Conservation (phyloP, 495 filamentous ascomycete species). For the Neurospora sublineolata region DNA sequence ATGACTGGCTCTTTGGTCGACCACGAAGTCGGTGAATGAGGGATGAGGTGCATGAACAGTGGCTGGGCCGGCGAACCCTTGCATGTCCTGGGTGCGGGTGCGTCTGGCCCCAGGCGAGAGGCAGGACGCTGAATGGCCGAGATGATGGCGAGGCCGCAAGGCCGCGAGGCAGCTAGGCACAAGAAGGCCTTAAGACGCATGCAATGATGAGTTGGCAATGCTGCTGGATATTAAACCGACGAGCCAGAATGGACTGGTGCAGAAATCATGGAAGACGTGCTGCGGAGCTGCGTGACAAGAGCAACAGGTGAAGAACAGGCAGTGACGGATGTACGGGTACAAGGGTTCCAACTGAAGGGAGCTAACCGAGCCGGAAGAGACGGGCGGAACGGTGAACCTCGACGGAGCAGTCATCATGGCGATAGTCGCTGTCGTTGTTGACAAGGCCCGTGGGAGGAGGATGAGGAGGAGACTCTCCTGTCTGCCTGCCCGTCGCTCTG, state of each 20-base stretch:
- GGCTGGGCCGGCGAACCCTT: slow-evolving; percentile 34
- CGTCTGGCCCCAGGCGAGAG: slow-evolving; percentile 29
- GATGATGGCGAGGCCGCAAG: slow-evolving; percentile 20
- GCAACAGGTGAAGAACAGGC: background rate
- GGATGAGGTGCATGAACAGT: slow-evolving; percentile 49
- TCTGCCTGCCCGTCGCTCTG: background rate
- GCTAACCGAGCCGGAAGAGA: background rate
- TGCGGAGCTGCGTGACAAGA: background rate
- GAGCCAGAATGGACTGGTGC: slow-evolving; percentile 18
- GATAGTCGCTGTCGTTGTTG: background rate
- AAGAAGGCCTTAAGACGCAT: slow-evolving; percentile 50
- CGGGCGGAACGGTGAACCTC: background rate
- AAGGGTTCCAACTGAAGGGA: background rate
- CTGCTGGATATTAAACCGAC: slow-evolving; percentile 54
- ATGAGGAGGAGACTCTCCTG: background rate
- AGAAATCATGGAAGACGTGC: slow-evolving; percentile 4
- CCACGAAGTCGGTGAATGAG: slow-evolving; percentile 48
- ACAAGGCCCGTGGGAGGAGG: background rate
- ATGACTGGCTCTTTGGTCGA: slow-evolving; percentile 41
- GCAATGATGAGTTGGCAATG: slow-evolving; percentile 87
- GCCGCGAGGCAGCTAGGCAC: slow-evolving; percentile 35
- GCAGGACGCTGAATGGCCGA: slow-evolving; percentile 23
- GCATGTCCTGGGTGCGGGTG: slow-evolving; percentile 18
- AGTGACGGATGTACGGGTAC: background rate
- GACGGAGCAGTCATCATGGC: background rate